phyloP scores from a whole-genome alignment of 2,329 filamentous ascomycete species.

The Aschersonia sp. region DNA sequence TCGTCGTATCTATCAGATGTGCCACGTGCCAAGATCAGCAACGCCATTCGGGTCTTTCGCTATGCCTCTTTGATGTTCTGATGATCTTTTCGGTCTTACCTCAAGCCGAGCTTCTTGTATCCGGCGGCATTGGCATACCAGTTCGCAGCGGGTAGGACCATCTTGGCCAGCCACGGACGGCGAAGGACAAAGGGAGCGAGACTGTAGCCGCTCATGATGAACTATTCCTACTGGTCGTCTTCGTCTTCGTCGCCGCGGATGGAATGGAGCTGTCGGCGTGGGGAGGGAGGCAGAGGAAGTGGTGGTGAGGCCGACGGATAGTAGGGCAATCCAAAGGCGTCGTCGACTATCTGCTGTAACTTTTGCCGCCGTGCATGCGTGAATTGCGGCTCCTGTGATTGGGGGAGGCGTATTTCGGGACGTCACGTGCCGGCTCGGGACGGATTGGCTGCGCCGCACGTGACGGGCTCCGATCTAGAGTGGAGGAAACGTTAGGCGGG shows the following conservation, averaged over 20 bases:
- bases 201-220: constrained; percentile 52
- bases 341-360: no score
- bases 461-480: no score
- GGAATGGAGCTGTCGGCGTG: no score
- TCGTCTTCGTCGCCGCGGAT: not conserved
- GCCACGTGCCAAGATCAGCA: not conserved
- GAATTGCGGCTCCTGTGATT: constrained; percentile 19
- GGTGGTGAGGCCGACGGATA: not conserved
- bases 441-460: no score
- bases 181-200: constrained; percentile 61
- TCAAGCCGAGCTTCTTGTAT: constrained; percentile 85
- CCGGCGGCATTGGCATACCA: constrained; percentile 86
- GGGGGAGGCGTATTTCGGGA: constrained; percentile 11
- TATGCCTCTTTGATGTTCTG: constrained; percentile 7
- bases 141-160: constrained; percentile 67
- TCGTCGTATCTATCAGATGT: constrained; percentile 68
- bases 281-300: no score
- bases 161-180: constrained; percentile 68
- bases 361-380: constrained; percentile 13
- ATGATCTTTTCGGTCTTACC: constrained; percentile 32
- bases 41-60: not conserved
- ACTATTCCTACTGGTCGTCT: constrained; percentile 12
- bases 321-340: no score
- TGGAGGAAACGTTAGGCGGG: no score
- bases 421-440: constrained; percentile 15